Base-by-base conservation (phyloP, 129 eudicot species). In the Ambrosia trifida region DNA sequence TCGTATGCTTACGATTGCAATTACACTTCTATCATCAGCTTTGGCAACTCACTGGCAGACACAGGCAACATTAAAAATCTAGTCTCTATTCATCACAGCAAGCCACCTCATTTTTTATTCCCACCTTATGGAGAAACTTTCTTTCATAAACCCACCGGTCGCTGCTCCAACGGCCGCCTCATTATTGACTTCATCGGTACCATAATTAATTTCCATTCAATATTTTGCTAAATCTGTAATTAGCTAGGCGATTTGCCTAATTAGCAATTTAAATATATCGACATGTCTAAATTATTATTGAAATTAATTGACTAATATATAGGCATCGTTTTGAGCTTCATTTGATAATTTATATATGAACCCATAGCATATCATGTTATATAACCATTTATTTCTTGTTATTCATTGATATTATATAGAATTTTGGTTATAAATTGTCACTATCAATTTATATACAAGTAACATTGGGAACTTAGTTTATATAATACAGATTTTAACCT, bases 1-100 rank as follows among this genome's bases (percentile, higher is more conserved):
- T 66, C 35, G 20, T 5, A 14, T 30, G 49, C 72, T 24, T 30
- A 46, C 28, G 72, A 56, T 12, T 83, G 76, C 44, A 40, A 40
- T 69, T 85, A 47, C 56, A 50, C 81, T 3, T 74, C 86, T 3
- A 74, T 85, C 14, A 33, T 85, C 11, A 81, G 89, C 76, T 82
- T 85, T 32, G 89, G 89, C 24, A 84, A 85, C 75, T 85, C 86
- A 14, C 70, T 82, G 3, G 78, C 86, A 0, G 89, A 85, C 30
- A 85, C 86, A 8, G 86, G 89, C 12, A 85, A 82, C 66, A 30
- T 66, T 0, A 33, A 70, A 14, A 47, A 28, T 2, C 58, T 32
- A 1, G 46, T 69, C 10, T 3, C 56, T 11, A 12, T 40, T 12
- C 14, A 67, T 13, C 16, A 65, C 12, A 5, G 8, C 7, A 44